Base-by-base conservation (phyloP, 139 green algal genomes). In the Bryopsis sp. region DNA sequence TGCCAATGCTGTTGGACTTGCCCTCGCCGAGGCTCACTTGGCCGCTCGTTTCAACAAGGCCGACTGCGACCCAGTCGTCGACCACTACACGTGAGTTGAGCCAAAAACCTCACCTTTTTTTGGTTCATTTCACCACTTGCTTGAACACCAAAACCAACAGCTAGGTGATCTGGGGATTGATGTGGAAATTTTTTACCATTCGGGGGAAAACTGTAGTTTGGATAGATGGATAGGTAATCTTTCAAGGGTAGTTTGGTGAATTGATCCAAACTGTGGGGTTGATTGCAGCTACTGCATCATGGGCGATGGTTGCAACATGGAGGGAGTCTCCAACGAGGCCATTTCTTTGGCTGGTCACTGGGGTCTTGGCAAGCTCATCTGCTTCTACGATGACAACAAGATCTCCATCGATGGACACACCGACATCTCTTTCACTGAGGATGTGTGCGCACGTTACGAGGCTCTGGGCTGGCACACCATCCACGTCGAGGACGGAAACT, bases 391-490 rank as follows among this genome's bases (percentile, higher is more conserved):
- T 73, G 91, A 97, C 90, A 99, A 99, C 93, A 84, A 92, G 57
- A 98, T 99, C 83, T 97, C 93, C 78, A 98, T 98, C 62, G 94
- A 99, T 70, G 94, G 94, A 64, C 81, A 96, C 88, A 97, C 94
- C 19, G 88, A 97, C 63, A 97, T 99, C 84, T 93, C 90, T 39
- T 99, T 99, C 91, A 99, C 94, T 31, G 94, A 99, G 86, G 92
- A 99, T 72, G 94, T 99, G 22, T 74, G 47, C 50, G 85, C 84
- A 29, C 88, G 94, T 66, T 99, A 90, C 77, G 92, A 95, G 75
- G 86, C 92, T 1, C 76, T 91, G 37, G 88, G 88, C 81, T 96
- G 90, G 90, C 90, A 96, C 71, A 85, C 92, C 64, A 73, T 83
- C 54, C 72, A 84, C 64, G 73, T 81, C 3, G 48, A 86, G 76